Conservation (phyloP, 345 rosid genomes). For the Salix caprea region DNA sequence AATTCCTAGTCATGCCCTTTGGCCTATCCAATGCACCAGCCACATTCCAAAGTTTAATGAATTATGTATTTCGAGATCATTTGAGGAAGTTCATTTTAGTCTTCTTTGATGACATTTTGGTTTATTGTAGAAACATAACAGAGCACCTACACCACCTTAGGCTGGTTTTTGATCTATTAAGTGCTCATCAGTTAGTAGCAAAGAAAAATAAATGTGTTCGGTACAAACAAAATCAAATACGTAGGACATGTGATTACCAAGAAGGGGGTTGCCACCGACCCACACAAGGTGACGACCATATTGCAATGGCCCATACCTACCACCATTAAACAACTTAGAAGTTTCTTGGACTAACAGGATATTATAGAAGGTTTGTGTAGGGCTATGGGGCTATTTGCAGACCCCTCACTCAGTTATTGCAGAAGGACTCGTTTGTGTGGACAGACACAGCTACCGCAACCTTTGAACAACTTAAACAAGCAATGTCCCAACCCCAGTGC, state of each 20-base stretch:
- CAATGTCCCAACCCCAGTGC: not conserved
- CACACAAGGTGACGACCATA: not conserved
- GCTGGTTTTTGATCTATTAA: not conserved
- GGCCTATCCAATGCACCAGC: not conserved
- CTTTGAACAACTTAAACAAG: not conserved
- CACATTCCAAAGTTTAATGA: not conserved
- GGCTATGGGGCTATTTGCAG: too few relatives aligned
- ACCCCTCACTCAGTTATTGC: not conserved
- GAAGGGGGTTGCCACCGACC: not conserved
- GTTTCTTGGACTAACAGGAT: not conserved
- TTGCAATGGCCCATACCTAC: not conserved
- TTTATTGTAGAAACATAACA: not conserved
- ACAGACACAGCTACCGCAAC: rapidly evolving
- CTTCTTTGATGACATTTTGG: not conserved
- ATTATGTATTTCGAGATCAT: not conserved
- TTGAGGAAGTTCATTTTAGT: not conserved
- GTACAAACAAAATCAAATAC: not conserved
- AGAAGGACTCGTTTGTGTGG: not conserved
- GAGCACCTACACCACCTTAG: not conserved
- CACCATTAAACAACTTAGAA: not conserved
- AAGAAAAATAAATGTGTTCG: not conserved
- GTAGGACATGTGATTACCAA: not conserved
- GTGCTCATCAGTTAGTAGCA: not conserved
- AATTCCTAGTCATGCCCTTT: not conserved
- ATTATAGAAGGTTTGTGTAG: not conserved